A percentile compares a stretch with the other conserved stretches of the same genome.
These are phyloP conservation scores for Stevia rebaudiana DNA, from an alignment of 140 eudicot genomes.

Conservation along the genomic window DNA sequence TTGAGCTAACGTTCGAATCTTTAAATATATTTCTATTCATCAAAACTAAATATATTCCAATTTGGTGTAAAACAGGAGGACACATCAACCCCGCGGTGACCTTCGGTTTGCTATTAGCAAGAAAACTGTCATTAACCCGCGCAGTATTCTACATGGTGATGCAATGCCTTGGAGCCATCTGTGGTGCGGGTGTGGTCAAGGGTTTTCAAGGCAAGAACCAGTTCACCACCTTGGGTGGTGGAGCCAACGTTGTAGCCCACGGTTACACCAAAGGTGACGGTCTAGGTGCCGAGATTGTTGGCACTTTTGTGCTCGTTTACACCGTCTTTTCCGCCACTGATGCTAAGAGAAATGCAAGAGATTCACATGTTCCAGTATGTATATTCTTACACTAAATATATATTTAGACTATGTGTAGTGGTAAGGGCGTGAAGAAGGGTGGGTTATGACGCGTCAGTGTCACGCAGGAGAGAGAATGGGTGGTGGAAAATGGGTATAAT, in stretches of 20 bases:
- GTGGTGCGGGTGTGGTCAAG: constrained; percentile 64
- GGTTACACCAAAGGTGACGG: constrained; percentile 65
- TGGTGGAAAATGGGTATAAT: no score
- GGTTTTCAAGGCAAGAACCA: constrained; percentile 39
- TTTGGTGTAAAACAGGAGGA: constrained; percentile 39
- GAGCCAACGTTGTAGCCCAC: constrained; percentile 53
- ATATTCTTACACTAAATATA: neutral
- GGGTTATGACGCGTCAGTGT: no score
- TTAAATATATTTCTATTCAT: neutral
- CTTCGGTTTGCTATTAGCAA: constrained; percentile 51
- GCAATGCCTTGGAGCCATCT: constrained; percentile 64
- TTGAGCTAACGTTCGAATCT: no score
- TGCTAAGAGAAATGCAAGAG: constrained; percentile 73
- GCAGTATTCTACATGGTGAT: constrained; percentile 60
- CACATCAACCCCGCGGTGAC: constrained; percentile 61
- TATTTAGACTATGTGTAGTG: neutral
- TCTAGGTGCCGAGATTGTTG: constrained; percentile 57
- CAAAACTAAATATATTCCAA: neutral
- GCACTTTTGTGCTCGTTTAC: constrained; percentile 59
- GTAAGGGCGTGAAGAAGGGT: no score
- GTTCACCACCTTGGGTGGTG: constrained; percentile 42
- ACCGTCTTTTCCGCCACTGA: constrained; percentile 69
- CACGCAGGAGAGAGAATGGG: no score
- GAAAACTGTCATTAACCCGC: constrained; percentile 57
- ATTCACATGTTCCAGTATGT: constrained; percentile 68